phyloP scores from a whole-genome alignment of 1,139 yeast genomes.

The Taiozyma sp. region DNA sequence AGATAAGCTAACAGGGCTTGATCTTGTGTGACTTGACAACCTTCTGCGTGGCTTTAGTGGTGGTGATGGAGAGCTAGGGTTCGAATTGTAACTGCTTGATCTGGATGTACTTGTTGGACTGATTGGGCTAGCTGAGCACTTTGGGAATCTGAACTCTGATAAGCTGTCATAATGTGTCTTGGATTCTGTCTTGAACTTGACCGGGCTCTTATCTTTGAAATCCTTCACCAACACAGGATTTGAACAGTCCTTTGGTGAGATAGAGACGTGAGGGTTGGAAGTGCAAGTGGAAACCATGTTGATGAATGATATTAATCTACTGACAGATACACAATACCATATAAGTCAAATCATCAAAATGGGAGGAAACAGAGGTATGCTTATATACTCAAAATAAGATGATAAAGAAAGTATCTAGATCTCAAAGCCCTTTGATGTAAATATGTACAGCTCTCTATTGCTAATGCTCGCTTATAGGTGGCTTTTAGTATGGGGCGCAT shows the following conservation, averaged over 20 bases:
- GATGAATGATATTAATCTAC: not conserved
- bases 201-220: not conserved
- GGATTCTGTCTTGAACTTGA: not conserved
- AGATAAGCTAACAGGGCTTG: constrained; percentile 14
- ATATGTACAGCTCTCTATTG: not conserved
- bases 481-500: not conserved
- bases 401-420: not conserved
- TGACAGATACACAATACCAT: too few relatives aligned
- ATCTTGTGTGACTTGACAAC: constrained; percentile 13
- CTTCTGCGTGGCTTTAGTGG: constrained; percentile 4
- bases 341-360: not conserved
- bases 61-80: not conserved
- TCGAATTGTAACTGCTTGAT: not conserved
- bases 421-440: not conserved
- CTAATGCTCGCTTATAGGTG: not conserved
- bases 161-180: constrained; percentile 5
- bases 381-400: not conserved
- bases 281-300: not conserved
- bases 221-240: not conserved
- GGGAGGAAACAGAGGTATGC: not conserved
- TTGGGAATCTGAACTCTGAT: constrained; percentile 10
- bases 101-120: not conserved
- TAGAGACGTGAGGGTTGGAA: not conserved
- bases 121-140: not conserved
- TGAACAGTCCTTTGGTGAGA: not conserved